Percentiles rank a stretch among this genome's conserved stretches.
Evolutionary conservation across 805 yeast species (phyloP).

Genomic region (Sugiyamaella boreocaroliniensis): DNA sequence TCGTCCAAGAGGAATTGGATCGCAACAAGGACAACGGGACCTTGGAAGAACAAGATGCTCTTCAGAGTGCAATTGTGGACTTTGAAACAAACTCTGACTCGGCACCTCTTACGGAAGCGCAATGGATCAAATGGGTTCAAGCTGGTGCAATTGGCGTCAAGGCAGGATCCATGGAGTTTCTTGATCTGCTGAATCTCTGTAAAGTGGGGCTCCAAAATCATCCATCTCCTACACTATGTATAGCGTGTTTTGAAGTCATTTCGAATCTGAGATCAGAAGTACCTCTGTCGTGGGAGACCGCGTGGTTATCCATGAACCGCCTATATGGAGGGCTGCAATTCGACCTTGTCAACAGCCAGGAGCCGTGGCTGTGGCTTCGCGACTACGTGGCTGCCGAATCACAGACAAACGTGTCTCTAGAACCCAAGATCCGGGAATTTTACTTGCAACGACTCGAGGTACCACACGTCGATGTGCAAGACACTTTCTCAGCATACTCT

Average conservation of each 20-base stretch:
- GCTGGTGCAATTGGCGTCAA: not conserved
- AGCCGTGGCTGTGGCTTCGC: not conserved
- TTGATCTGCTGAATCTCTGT: not conserved
- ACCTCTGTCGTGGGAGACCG: not conserved
- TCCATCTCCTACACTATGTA: not conserved
- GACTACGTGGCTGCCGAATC: not conserved
- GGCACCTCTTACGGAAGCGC: not conserved
- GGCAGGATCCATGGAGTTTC: not conserved
- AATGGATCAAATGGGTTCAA: not conserved
- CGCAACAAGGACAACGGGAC: no score
- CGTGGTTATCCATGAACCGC: not conserved
- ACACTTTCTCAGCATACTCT: conserved; percentile 26
- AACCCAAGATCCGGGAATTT: not conserved
- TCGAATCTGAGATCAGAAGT: not conserved
- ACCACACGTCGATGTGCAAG: conserved; percentile 23
- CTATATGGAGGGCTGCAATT: not conserved
- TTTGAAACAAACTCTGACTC: not conserved
- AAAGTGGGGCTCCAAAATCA: not conserved
- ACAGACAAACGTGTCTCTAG: conserved; percentile 5
- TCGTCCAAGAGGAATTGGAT: no score
- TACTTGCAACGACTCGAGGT: conserved; percentile 21
- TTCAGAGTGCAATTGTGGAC: not conserved
- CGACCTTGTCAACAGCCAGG: not conserved
- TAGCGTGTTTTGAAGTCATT: not conserved
- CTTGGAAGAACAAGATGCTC: not conserved